Evolutionary conservation across 768 basidiomycete species (phyloP).

Genomic region (Russula virescens): DNA sequence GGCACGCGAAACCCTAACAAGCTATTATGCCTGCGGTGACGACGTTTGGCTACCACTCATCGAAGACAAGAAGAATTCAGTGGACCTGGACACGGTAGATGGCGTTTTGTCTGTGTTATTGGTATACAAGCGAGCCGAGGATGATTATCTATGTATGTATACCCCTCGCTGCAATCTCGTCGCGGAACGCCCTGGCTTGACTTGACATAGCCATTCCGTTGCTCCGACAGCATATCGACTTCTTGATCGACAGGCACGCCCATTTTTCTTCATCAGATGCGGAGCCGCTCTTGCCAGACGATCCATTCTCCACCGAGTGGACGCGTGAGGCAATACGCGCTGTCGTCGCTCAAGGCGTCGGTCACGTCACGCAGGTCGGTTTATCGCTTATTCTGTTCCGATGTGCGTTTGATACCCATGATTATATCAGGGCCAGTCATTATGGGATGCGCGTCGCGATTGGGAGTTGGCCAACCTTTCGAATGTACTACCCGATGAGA

Average conservation of each 20-base stretch:
- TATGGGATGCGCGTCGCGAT: constrained; percentile 69
- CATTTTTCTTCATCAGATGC: constrained; percentile 33
- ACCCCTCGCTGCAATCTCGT: constrained; percentile 21
- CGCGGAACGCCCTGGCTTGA: constrained; percentile 24
- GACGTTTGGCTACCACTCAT: constrained; percentile 74
- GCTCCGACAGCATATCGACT: constrained; percentile 60
- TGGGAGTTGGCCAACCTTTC: constrained; percentile 71
- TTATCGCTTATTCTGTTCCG: neutral
- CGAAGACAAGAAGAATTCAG: constrained; percentile 43
- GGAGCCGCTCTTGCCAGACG: constrained; percentile 47
- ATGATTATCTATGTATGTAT: constrained; percentile 72
- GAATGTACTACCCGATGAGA: constrained; percentile 40
- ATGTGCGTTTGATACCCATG: neutral
- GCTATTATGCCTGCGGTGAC: constrained; percentile 57
- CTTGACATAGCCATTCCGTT: constrained; percentile 60
- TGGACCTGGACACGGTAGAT: constrained; percentile 46
- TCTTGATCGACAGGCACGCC: constrained; percentile 42
- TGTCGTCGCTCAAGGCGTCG: constrained; percentile 50
- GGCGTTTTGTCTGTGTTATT: constrained; percentile 52
- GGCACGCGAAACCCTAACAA: constrained; percentile 62
- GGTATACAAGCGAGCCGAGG: constrained; percentile 60
- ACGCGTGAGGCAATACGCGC: constrained; percentile 49
- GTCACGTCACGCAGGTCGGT: constrained; percentile 59
- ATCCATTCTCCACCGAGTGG: constrained; percentile 57
- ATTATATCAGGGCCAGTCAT: constrained; percentile 48